Evolutionary conservation across 305 asterid genomes (phyloP).

Genomic region (Ruellia speciosa): DNA sequence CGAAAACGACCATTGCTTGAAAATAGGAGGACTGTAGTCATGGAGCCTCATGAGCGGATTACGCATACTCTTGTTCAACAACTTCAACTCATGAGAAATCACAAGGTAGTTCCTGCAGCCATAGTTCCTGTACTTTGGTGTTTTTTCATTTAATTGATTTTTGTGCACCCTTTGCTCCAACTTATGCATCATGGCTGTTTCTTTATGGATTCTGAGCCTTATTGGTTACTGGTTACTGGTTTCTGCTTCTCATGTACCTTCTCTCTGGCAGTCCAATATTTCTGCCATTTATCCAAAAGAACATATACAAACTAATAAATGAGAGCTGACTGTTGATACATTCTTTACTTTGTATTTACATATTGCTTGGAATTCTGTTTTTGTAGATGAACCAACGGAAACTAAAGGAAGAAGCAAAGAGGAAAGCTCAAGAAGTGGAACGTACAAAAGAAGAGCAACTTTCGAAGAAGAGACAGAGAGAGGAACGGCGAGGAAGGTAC

Average conservation of each 20-base stretch:
- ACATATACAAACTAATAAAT: too few relatives aligned
- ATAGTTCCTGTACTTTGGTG: conserved; percentile 2
- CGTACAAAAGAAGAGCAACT: conserved; percentile 70
- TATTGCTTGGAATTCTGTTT: conserved; percentile 11
- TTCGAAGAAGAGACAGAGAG: conserved; percentile 75
- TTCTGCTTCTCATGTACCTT: too few relatives aligned
- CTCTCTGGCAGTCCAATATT: too few relatives aligned
- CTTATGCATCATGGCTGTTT: background rate
- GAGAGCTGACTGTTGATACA: background rate
- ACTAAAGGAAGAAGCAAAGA: conserved; percentile 48
- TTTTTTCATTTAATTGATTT: background rate
- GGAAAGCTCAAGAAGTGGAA: conserved; percentile 47
- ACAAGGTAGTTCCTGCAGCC: conserved; percentile 43
- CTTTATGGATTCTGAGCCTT: too few relatives aligned
- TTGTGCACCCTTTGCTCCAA: background rate
- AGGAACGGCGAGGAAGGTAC: conserved; percentile 76
- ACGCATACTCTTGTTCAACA: conserved; percentile 67
- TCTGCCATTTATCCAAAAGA: too few relatives aligned
- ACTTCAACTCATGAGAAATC: conserved; percentile 51
- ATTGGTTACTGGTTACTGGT: too few relatives aligned
- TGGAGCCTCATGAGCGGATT: conserved; percentile 70
- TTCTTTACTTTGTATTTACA: background rate
- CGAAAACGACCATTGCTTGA: conserved; percentile 39
- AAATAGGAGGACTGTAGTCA: conserved; percentile 62
- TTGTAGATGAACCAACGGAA: conserved; percentile 58